phyloP scores from a whole-genome alignment of 2,329 filamentous ascomycete species.

The Zalaria sp. region DNA sequence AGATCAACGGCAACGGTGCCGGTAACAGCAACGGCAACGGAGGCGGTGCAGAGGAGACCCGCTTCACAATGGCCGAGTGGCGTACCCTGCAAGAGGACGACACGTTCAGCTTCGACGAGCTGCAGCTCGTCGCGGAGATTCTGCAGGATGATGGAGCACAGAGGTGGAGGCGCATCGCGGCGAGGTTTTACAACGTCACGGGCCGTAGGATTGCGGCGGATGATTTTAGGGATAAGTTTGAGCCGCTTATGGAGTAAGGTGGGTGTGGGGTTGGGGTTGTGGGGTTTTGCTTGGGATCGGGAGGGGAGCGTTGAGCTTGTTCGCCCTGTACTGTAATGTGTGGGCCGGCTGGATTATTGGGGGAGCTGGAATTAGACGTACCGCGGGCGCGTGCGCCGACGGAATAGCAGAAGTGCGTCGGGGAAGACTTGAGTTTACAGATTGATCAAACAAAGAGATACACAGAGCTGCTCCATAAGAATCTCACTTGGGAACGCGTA shows the following conservation, averaged over 20 bases:
- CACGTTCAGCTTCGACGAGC: conserved; percentile 21
- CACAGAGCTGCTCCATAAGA: too few species aligned
- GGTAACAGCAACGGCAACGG: conserved; percentile 10
- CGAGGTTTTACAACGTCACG: conserved; percentile 34
- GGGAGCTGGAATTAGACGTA: too few species aligned
- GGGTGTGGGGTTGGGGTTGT: not conserved
- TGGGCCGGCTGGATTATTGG: too few species aligned
- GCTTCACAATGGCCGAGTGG: not conserved
- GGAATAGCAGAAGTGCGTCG: too few species aligned
- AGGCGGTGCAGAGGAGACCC: conserved; percentile 4
- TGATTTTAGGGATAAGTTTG: conserved; percentile 48
- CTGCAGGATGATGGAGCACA: conserved; percentile 27
- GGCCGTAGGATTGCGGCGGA: conserved; percentile 39
- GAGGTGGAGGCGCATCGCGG: conserved; percentile 33
- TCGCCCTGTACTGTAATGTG: too few species aligned
- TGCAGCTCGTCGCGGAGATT: conserved; percentile 28
- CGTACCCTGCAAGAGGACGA: conserved; percentile 16
- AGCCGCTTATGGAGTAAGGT: conserved; percentile 28
- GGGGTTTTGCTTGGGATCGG: not conserved
- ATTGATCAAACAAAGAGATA: too few species aligned
- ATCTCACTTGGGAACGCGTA: too few species aligned
- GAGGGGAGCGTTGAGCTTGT: too few species aligned
- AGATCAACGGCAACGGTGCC: conserved; percentile 2
- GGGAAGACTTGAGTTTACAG: too few species aligned
- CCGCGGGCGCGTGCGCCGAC: too few species aligned